Percentiles rank a stretch among this genome's conserved stretches.
Evolutionary conservation across 495 filamentous ascomycete genomes (phyloP).

Genomic region (Tuber umbilicatum): DNA sequence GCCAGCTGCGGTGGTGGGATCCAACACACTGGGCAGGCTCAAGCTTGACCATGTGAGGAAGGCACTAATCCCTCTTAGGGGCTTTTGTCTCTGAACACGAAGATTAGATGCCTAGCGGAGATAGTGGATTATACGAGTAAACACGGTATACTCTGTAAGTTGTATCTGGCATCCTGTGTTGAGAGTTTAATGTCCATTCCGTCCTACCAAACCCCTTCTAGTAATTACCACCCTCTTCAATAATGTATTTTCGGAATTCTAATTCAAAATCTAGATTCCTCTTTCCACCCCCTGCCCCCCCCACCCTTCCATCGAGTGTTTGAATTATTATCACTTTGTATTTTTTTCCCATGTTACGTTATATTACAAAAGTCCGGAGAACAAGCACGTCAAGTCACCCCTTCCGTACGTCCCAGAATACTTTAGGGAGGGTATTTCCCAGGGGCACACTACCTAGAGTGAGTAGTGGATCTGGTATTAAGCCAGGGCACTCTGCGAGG

Average conservation of each 20-base stretch:
- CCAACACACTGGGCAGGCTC: too few species aligned
- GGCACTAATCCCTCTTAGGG: too few species aligned
- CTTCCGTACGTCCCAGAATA: not conserved
- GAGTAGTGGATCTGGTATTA: not conserved
- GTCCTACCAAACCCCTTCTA: not conserved
- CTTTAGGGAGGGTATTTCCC: not conserved
- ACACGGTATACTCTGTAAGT: not conserved
- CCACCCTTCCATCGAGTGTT: not conserved
- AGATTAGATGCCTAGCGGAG: too few species aligned
- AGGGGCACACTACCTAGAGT: not conserved
- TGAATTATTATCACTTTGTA: not conserved
- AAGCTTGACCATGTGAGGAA: too few species aligned
- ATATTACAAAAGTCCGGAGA: not conserved
- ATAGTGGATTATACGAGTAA: too few species aligned
- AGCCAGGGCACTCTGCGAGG: not conserved
- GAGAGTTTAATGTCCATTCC: not conserved
- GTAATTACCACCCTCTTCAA: not conserved
- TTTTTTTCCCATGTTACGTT: not conserved
- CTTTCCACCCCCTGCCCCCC: not conserved
- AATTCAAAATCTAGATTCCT: not conserved
- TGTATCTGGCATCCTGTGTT: not conserved
- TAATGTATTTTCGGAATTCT: not conserved
- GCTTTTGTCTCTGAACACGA: too few species aligned
- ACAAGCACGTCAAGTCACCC: not conserved
- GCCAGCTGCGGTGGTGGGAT: too few species aligned